Evolutionary conservation across 805 yeast species (phyloP).

Genomic region (Metschnikowia kunwiensis): DNA sequence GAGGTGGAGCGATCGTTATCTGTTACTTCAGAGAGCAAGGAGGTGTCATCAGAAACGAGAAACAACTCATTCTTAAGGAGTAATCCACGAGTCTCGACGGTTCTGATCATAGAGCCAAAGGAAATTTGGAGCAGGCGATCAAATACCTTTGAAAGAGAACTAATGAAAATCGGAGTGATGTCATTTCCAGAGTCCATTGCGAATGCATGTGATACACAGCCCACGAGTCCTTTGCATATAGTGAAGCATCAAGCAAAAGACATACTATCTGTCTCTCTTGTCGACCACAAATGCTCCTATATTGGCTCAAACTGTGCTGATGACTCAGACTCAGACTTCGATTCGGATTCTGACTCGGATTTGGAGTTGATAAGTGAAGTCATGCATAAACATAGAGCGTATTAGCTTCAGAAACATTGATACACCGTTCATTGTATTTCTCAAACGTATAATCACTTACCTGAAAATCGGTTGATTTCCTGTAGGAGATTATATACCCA

Average conservation of each 20-base stretch:
- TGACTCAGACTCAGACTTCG: constrained; percentile 16
- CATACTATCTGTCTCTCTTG: background rate
- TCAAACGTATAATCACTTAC: background rate
- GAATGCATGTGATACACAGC: background rate
- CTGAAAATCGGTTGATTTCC: constrained; percentile 41
- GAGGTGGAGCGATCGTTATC: too few species aligned
- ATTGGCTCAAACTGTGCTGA: constrained; percentile 6
- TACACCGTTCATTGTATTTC: background rate
- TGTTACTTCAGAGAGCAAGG: too few species aligned
- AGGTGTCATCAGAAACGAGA: too few species aligned
- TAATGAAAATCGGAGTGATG: constrained; percentile 12
- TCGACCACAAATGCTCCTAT: background rate
- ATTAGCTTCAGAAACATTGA: too few species aligned
- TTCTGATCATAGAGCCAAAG: constrained; percentile 11
- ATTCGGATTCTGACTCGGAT: constrained; percentile 18
- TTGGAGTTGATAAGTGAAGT: constrained; percentile 20
- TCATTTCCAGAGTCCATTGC: constrained; percentile 2
- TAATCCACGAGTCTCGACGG: constrained; percentile 5
- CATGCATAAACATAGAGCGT: constrained; percentile 4
- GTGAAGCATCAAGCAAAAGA: constrained; percentile 1
- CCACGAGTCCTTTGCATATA: constrained; percentile 12
- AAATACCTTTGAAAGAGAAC: constrained; percentile 10
- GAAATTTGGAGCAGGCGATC: constrained; percentile 8
- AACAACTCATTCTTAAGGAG: too few species aligned
- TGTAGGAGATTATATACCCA: constrained; percentile 61